Evolutionary conservation across 495 filamentous ascomycete species (phyloP).

Genomic region (Penicillium psychrofluorescens): DNA sequence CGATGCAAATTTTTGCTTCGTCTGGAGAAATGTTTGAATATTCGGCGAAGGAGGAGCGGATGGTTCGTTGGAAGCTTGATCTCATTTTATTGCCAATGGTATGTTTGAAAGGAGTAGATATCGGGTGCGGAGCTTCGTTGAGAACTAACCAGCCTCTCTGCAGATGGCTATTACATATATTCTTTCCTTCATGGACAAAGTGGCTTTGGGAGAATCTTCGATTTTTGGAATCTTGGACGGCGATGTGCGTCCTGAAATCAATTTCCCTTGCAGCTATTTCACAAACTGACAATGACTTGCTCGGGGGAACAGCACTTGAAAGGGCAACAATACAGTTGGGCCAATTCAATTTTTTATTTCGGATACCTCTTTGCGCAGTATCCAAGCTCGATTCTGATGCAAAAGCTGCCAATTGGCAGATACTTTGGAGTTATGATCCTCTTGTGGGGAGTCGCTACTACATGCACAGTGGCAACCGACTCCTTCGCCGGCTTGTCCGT

Average conservation of each 20-base stretch:
- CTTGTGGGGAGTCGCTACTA: constrained; percentile 24
- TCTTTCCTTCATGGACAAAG: constrained; percentile 10
- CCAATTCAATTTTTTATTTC: constrained; percentile 22
- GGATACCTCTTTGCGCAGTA: constrained; percentile 25
- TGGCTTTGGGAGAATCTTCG: constrained; percentile 3
- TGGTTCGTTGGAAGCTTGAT: constrained; percentile 13
- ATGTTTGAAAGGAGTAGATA: neutral
- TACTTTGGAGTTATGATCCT: constrained; percentile 22
- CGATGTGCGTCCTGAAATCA: constrained; percentile 1
- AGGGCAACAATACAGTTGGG: constrained; percentile 25
- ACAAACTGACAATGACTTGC: too few relatives aligned
- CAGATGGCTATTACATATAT: constrained; percentile 1
- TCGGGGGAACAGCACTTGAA: constrained; percentile 9
- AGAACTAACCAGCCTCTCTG: too few relatives aligned
- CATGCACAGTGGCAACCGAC: constrained; percentile 19
- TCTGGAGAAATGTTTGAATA: too few relatives aligned
- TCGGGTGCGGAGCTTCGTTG: too few relatives aligned
- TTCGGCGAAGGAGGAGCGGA: neutral
- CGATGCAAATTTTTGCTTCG: too few relatives aligned
- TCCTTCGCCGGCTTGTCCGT: constrained; percentile 23
- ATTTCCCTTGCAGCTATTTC: too few relatives aligned
- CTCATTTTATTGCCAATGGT: constrained; percentile 10
- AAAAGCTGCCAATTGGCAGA: constrained; percentile 22
- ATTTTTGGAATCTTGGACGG: constrained; percentile 22
- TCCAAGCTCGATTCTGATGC: constrained; percentile 24